Base-by-base conservation (phyloP, 352 stramenopile species). In the Pythium sp. region DNA sequence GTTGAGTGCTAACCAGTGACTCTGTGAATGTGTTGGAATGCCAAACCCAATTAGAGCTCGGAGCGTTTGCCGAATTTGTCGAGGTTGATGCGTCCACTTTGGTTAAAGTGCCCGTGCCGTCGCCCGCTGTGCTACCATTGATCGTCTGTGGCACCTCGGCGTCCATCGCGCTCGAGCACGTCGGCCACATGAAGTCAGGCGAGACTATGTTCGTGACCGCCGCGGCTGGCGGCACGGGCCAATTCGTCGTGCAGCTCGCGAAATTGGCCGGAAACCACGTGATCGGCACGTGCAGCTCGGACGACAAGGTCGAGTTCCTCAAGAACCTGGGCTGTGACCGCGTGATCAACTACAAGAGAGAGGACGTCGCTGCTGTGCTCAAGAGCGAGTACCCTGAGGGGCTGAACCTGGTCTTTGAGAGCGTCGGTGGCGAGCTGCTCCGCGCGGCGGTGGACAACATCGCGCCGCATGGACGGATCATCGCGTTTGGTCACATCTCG, bases 261-360 rank as follows among this genome's bases (percentile, higher is more conserved):
- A 94, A 93, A 58, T 86, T 90, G 2, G 75, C 92, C 1, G 86
- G 85, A 34, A 91, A 91, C 75, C 76, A 90, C 62, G 84, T 93
- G 22, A 92, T 96, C 64, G 80, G 80, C 64, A 94, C 84, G 24
- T 87, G 86, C 67, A 95, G 87, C 74, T 94, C 83, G 61, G 76
- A 87, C 12, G 91, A 93, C 49, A 97, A 97, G 74, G 89, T 78
- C 24, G 86, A 87, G n/a, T 82, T 95, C 63, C 78, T 97, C 58
- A 78, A 79, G 64, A 76, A 68, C 32, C 72, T 91, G 15, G 89
- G 85, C 58, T 84, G 73, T 49, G 83, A 94, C 66, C 84, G 89
- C 49, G 77, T 95, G 67, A 90, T 97, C 56, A 91, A 96, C 71
- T 97, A 97, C 78, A 92, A 77, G 22, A 82, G 93, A 72, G 81